Evolutionary conservation across 208 protist species (phyloP).

Genomic region (Entamoeba histolytica): DNA sequence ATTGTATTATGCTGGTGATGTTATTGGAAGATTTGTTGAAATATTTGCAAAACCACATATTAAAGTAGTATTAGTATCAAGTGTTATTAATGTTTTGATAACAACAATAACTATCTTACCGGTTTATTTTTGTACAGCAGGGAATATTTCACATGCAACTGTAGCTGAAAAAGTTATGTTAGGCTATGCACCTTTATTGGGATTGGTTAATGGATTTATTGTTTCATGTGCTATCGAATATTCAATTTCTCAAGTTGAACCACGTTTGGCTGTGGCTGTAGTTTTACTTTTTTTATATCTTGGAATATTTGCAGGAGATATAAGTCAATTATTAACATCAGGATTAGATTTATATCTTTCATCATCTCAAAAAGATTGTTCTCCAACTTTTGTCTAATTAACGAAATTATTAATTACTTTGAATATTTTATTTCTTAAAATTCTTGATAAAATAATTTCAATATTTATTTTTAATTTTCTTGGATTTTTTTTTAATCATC

Average conservation of each 20-base stretch:
- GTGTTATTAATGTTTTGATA: neutral
- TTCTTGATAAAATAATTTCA: no score
- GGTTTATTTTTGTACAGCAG: neutral
- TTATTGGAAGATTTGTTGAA: neutral
- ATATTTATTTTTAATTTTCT: no score
- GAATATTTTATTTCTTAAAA: no score
- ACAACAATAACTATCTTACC: neutral
- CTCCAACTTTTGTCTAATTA: no score
- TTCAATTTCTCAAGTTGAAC: neutral
- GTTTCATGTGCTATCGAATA: neutral
- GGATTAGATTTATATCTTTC: neutral
- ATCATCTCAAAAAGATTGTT: no score
- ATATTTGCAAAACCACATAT: neutral
- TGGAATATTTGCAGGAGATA: neutral
- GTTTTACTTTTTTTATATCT: neutral
- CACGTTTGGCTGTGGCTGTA: neutral
- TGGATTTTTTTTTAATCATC: no score
- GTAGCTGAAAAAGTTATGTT: neutral
- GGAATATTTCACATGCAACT: neutral
- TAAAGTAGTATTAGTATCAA: neutral
- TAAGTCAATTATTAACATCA: neutral
- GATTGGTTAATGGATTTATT: neutral
- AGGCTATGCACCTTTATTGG: neutral
- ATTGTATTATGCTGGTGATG: neutral
- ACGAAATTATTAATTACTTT: no score